Evolutionary conservation across 352 stramenopile genomes (phyloP).

Genomic region (Plasmopara muralis): DNA sequence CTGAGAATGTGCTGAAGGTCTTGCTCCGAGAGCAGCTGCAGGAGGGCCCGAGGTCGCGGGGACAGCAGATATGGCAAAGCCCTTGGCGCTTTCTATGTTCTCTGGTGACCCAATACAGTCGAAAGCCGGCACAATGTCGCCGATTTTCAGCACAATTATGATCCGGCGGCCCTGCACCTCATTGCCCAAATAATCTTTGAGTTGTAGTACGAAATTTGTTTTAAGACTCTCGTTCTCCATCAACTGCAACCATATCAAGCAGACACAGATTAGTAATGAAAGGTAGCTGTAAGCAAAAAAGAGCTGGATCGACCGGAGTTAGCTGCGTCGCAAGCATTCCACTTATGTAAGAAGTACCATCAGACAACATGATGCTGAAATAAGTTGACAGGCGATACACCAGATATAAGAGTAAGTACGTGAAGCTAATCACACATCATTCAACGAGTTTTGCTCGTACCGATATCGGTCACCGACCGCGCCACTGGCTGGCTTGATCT

Average conservation of each 20-base stretch:
- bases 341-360: conserved; percentile 76
- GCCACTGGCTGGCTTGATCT: conserved; percentile 78
- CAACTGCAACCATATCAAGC: conserved; percentile 29
- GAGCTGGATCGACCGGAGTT: conserved; percentile 40
- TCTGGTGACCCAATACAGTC: conserved; percentile 72
- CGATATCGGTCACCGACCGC: conserved; percentile 71
- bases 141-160: conserved; percentile 77
- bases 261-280: neutral
- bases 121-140: conserved; percentile 63
- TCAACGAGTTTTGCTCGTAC: conserved; percentile 9
- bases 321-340: conserved; percentile 83
- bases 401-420: conserved; percentile 3
- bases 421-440: neutral
- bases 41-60: conserved; percentile 20
- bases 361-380: conserved; percentile 67
- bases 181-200: conserved; percentile 83
- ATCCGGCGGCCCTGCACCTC: conserved; percentile 79
- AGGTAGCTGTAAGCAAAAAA: neutral
- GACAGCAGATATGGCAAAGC: conserved; percentile 19
- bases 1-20: conserved; percentile 18
- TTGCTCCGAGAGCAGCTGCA: conserved; percentile 24
- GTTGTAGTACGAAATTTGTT: conserved; percentile 77
- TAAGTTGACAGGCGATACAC: neutral
- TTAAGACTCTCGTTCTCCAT: conserved; percentile 80
- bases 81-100: conserved; percentile 68